Base-by-base conservation (phyloP, 2,329 filamentous ascomycete species). In the Exophiala phaeomuriformis region DNA sequence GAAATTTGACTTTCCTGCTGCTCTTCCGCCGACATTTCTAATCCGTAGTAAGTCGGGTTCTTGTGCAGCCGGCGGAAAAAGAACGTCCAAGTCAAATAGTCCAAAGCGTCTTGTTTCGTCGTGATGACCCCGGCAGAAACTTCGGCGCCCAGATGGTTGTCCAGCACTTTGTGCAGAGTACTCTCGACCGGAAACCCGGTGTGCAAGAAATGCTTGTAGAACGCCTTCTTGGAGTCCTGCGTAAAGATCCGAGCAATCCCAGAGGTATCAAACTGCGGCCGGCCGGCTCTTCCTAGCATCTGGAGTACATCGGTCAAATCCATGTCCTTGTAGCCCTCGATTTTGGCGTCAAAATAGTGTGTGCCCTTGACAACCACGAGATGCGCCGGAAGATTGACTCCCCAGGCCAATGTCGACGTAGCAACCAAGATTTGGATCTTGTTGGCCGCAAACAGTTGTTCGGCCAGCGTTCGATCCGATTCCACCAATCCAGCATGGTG, bases 1-100 rank as follows among this genome's bases (percentile, higher is more conserved):
- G 82, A 79, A 31, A 90, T 83, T 5, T 85, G 90, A 67, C 90
- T 94, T 32, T 63, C 61, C 32, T 49, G 47, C 71, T 96, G 90
- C 63, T 96, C 90, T 63, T 96, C 90, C 0, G 88, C 85, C 0
- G 88, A 88, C 42, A 98, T 93, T 67, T 96, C 87, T 0, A 98
- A 82, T 0, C 94, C 94, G 64, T 98, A 98, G 72, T 95, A 98
- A 0, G 90, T 95, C 1, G 93, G 93, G 64, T 98, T 98, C 76
- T 98, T 98, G 75, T 98, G 93, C 37, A 98, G 74, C 7, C 93
- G 80, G 2, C 94, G 83, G 79, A 98, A 98, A 80, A 98, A 98
- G 75, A 98, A 98, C 0, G 94, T 98, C 93, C 94, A 98, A 0
- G 93, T 98, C 49, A 98, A 74, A 67, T 98, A 98, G 70, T 98